These are phyloP conservation scores for Boletus speciosus DNA, from an alignment of 768 basidiomycete species.

Conservation along the genomic window DNA sequence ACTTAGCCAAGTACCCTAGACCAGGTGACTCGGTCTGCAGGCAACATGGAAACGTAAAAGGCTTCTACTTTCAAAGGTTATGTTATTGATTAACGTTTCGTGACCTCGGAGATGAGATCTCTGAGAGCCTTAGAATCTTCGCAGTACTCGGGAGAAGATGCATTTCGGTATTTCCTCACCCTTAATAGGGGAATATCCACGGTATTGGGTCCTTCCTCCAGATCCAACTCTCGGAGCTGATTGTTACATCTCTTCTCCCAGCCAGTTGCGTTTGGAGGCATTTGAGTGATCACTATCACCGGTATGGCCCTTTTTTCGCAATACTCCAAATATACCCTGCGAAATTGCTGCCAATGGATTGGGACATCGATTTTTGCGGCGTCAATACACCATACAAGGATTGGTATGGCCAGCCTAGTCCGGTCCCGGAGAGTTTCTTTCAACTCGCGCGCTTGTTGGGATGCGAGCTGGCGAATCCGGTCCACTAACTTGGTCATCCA, in stretches of 20 bases:
- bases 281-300: slow-evolving; percentile 18
- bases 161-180: slow-evolving; percentile 10
- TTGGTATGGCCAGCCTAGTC: slow-evolving; percentile 6
- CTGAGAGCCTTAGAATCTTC: slow-evolving; percentile 17
- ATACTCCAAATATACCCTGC: slow-evolving; percentile 24
- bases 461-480: slow-evolving; percentile 8
- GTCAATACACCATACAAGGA: slow-evolving; percentile 26
- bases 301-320: slow-evolving; percentile 20
- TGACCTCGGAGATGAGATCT: slow-evolving; percentile 7
- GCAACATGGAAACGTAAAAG: neutral
- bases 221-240: slow-evolving; percentile 10
- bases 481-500: slow-evolving; percentile 8
- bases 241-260: slow-evolving; percentile 14
- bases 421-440: slow-evolving; percentile 8
- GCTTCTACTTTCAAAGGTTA: neutral
- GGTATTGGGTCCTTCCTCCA: neutral
- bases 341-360: slow-evolving; percentile 19
- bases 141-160: slow-evolving; percentile 8
- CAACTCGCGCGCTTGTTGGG: slow-evolving; percentile 20
- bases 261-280: neutral
- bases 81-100: neutral
- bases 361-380: slow-evolving; percentile 17
- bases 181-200: slow-evolving; percentile 1
- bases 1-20: neutral
- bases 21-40: neutral